A percentile compares a stretch with the other conserved stretches of the same genome.
Conservation (phyloP, 2,329 filamentous ascomycete species). For the Aspergillus pseudoviridinutans region DNA sequence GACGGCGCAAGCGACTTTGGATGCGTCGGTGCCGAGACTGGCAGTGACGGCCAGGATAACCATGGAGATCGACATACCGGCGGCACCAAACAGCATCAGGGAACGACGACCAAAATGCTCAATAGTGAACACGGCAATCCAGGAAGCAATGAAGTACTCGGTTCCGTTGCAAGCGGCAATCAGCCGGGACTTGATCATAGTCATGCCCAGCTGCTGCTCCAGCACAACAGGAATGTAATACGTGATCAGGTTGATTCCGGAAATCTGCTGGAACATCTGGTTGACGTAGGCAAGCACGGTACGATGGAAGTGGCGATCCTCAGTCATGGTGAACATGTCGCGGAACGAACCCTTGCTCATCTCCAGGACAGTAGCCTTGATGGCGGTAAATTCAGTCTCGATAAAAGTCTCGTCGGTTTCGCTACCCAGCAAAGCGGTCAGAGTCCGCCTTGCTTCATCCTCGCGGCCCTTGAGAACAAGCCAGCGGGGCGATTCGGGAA, state of each 20-base stretch:
- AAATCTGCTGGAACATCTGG: slow-evolving; percentile 53
- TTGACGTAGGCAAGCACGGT: slow-evolving; percentile 54
- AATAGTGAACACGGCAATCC: slow-evolving; percentile 48
- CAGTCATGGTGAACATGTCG: slow-evolving; percentile 57
- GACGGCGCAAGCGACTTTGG: slow-evolving; percentile 26
- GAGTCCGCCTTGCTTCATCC: slow-evolving; percentile 47
- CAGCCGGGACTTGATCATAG: slow-evolving; percentile 42
- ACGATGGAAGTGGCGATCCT: slow-evolving; percentile 55
- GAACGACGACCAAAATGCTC: slow-evolving; percentile 55
- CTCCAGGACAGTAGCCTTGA: slow-evolving; percentile 52
- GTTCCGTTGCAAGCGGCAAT: slow-evolving; percentile 53
- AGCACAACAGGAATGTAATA: slow-evolving; percentile 45
- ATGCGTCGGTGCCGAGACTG: slow-evolving; percentile 16
- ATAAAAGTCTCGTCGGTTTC: slow-evolving; percentile 44
- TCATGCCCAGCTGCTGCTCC: slow-evolving; percentile 40
- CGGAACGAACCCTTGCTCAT: slow-evolving; percentile 49
- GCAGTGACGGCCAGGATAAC: slow-evolving; percentile 48
- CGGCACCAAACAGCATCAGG: slow-evolving; percentile 67
- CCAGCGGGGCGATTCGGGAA: slow-evolving; percentile 58
- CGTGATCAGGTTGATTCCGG: slow-evolving; percentile 43
- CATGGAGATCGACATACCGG: slow-evolving; percentile 64
- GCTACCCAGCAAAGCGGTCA: slow-evolving; percentile 46
- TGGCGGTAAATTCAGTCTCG: slow-evolving; percentile 47
- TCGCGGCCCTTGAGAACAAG: slow-evolving; percentile 54
- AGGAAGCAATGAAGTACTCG: slow-evolving; percentile 51